Conservation (phyloP, 345 rosid species). For the Eucalyptus regnans region DNA sequence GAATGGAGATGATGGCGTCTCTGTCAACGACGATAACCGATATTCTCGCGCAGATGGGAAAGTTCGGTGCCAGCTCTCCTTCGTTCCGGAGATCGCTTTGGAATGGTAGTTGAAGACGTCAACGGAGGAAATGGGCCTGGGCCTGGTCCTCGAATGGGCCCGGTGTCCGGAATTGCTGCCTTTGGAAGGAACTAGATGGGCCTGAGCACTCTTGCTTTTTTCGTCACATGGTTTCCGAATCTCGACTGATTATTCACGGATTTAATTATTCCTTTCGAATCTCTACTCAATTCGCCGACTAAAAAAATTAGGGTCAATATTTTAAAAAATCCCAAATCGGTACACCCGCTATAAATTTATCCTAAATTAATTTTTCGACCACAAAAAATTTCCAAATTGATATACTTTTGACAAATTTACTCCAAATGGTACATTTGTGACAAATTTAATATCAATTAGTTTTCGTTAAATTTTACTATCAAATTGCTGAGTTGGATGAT, state of each 20-base stretch:
- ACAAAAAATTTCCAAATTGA: fast-evolving
- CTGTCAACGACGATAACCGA: neutral
- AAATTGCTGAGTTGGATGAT: fast-evolving
- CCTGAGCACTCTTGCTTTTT: neutral
- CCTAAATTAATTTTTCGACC: fast-evolving
- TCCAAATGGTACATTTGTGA: fast-evolving
- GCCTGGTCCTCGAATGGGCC: neutral
- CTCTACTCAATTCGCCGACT: neutral
- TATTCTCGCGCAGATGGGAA: neutral
- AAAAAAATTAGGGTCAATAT: neutral
- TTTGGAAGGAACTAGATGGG: neutral
- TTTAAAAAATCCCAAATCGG: fast-evolving
- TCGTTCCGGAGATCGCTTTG: neutral
- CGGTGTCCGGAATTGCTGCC: neutral
- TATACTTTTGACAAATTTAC: too few species aligned
- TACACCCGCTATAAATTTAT: fast-evolving
- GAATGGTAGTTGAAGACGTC: slow-evolving; percentile 3
- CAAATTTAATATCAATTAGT: too few species aligned
- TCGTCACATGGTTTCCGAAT: fast-evolving
- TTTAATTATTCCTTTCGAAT: too few species aligned
- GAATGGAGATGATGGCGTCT: neutral
- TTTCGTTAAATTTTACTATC: fast-evolving
- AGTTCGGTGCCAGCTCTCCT: neutral
- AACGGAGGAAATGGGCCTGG: neutral
- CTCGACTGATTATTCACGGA: neutral